Percentiles rank a stretch among this genome's conserved stretches.
These are phyloP conservation scores for Diplosphaera chodatii DNA, from an alignment of 139 green algal species.

Conservation along the genomic window DNA sequence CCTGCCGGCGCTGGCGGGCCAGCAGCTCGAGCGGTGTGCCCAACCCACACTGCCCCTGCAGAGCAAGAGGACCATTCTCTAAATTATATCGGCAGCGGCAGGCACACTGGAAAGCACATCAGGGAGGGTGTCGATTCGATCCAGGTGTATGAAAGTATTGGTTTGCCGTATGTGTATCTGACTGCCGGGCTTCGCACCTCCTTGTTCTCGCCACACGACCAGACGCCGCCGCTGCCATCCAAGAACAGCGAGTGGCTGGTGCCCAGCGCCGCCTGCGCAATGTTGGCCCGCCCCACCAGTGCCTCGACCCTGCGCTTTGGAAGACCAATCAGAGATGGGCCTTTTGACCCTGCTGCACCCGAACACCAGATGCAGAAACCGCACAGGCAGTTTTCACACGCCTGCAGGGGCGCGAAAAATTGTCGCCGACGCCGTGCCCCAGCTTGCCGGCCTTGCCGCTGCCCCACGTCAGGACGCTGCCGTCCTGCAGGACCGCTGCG, in stretches of 20 bases:
- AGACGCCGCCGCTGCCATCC: conserved; percentile 34
- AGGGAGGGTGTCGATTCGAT: too few relatives aligned
- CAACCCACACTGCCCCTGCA: conserved; percentile 45
- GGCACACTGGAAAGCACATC: too few relatives aligned
- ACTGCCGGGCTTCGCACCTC: conserved; percentile 31
- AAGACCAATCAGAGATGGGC: not conserved
- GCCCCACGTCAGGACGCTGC: conserved; percentile 52
- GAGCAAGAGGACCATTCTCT: too few relatives aligned
- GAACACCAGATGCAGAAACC: not conserved
- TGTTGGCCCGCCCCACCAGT: conserved; percentile 38
- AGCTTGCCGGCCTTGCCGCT: conserved; percentile 55
- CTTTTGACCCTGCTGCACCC: not conserved
- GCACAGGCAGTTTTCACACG: too few relatives aligned
- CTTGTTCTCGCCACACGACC: conserved; percentile 51
- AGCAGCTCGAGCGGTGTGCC: conserved; percentile 48
- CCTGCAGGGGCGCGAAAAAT: conserved; percentile 17
- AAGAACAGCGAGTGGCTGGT: conserved; percentile 61
- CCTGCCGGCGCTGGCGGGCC: conserved; percentile 37
- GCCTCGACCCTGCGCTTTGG: conserved; percentile 34
- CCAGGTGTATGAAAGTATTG: too few relatives aligned
- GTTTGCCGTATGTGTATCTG: too few relatives aligned
- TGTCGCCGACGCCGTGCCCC: conserved; percentile 40
- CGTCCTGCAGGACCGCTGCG: conserved; percentile 23
- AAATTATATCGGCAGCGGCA: too few relatives aligned
- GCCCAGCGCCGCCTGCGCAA: conserved; percentile 40